These are phyloP conservation scores for Sporothrix euskadiensis DNA, from an alignment of 2,329 filamentous ascomycete species.

Conservation along the genomic window DNA sequence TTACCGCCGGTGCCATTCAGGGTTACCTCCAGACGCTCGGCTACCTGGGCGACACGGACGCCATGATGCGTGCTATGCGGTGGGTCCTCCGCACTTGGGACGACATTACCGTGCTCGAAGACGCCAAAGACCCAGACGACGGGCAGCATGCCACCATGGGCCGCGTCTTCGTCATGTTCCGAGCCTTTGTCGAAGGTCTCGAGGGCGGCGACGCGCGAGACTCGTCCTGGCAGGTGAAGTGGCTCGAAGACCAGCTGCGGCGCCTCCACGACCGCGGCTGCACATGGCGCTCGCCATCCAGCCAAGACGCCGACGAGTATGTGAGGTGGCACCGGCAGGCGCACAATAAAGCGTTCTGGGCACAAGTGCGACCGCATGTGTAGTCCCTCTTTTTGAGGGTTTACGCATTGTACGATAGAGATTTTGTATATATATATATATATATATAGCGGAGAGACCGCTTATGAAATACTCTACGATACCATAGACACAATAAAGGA, in stretches of 20 bases:
- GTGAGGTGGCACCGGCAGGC: constrained; percentile 33
- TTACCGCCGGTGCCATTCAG: constrained; percentile 53
- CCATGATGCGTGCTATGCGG: constrained; percentile 56
- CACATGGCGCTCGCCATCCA: constrained; percentile 44
- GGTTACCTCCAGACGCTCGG: constrained; percentile 65
- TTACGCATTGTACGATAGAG: not conserved
- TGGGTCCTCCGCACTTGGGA: constrained; percentile 60
- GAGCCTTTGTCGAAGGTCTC: constrained; percentile 49
- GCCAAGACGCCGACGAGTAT: constrained; percentile 39
- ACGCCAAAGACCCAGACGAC: constrained; percentile 43
- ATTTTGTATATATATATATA: not conserved
- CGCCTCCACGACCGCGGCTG: constrained; percentile 36
- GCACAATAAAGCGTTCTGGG: constrained; percentile 31
- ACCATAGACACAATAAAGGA: not conserved
- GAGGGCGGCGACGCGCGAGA: constrained; percentile 36
- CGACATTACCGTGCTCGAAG: constrained; percentile 39
- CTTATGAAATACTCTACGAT: not conserved
- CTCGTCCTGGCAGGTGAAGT: constrained; percentile 34
- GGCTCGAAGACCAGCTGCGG: constrained; percentile 38
- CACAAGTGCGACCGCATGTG: constrained; percentile 26
- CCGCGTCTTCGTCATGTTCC: constrained; percentile 43
- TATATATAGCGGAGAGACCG: not conserved
- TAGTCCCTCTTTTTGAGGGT: not conserved
- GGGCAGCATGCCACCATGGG: constrained; percentile 39
- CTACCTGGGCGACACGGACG: constrained; percentile 58